Evolutionary conservation across 1,139 yeast genomes (phyloP), one percentile per base, ranked within the genome.

Genomic region (Candida albicans): DNA sequence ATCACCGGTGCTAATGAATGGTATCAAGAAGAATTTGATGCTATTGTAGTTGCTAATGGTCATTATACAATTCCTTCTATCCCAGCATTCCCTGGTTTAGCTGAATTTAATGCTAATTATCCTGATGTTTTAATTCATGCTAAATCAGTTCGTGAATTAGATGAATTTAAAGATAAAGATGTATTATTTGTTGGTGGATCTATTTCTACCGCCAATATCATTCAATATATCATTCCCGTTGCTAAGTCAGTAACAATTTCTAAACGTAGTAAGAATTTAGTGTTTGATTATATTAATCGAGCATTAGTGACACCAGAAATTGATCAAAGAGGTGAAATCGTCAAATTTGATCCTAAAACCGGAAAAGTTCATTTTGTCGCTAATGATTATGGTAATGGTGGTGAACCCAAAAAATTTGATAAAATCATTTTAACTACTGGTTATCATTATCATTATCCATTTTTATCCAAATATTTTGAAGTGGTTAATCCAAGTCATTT

Each of bases 81-180:
- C 32, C 84, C 84, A 1, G 51, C 57, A 10, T 68, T 77, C 37
- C 64, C 64, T 0, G 90, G 90, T 0, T 59, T 84, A 40, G 62
- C 67, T 4, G 75, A 70, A 38, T 83, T 81, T 77, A 61, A 61
- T 43, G 56, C 52, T 8, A 58, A 62, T 26, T 68, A 62, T 48
- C 83, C 86, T 1, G 72, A 68, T 2, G 58, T 73, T 7, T 65
- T 85, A 2, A 57, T 69, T 15, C 95, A 87, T 61, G 73, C 90
- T 13, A 82, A 80, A 54, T 64, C 75, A 26, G 87, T 77, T 60
- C 70, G 83, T 47, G 68, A 67, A 12, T 75, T 83, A 3, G 70
- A 73, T 4, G 70, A 65, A 31, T 82, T 66, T 51, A 57, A 57
- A 27, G 67, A 64, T 42, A 67, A 76, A 52, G 68, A 68, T 18